A percentile compares a stretch with the other conserved stretches of the same genome.
Evolutionary conservation across 805 yeast genomes (phyloP).

Genomic region (Pichia sporocuriosa): DNA sequence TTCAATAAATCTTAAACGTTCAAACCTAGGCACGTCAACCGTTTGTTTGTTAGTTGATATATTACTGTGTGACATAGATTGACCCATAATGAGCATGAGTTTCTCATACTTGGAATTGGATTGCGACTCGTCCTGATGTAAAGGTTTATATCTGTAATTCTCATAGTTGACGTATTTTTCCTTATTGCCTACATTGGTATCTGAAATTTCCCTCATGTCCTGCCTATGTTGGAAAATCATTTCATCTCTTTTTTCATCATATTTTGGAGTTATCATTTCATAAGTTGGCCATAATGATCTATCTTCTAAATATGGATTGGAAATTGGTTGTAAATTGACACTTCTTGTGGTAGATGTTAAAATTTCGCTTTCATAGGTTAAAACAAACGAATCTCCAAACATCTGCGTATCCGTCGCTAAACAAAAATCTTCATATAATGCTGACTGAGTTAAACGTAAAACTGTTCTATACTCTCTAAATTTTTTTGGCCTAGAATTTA

Average conservation of each 20-base stretch:
- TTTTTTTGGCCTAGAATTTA: too few relatives aligned
- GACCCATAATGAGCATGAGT: slow-evolving; percentile 68
- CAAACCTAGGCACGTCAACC: slow-evolving; percentile 38
- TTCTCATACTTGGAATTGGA: slow-evolving; percentile 85
- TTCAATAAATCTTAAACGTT: slow-evolving; percentile 82
- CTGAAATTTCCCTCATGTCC: slow-evolving; percentile 27
- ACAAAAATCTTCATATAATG: slow-evolving; percentile 78
- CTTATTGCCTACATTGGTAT: neutral
- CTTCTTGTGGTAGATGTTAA: slow-evolving; percentile 73
- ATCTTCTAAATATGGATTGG: slow-evolving; percentile 55
- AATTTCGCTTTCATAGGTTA: slow-evolving; percentile 84
- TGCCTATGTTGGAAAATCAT: slow-evolving; percentile 34
- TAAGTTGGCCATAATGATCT: slow-evolving; percentile 38
- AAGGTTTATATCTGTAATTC: slow-evolving; percentile 28
- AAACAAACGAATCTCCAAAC: slow-evolving; percentile 71
- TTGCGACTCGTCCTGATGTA: slow-evolving; percentile 68
- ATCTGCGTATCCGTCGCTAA: slow-evolving; percentile 75
- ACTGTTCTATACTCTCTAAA: slow-evolving; percentile 76
- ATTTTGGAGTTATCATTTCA: slow-evolving; percentile 38
- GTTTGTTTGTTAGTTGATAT: slow-evolving; percentile 31
- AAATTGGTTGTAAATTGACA: slow-evolving; percentile 64
- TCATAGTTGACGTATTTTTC: slow-evolving; percentile 22
- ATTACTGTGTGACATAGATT: slow-evolving; percentile 33
- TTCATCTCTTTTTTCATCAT: slow-evolving; percentile 26
- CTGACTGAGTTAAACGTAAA: slow-evolving; percentile 70